These are phyloP conservation scores for Sporothrix curviconia DNA, from an alignment of 2,329 filamentous ascomycete genomes.

Conservation along the genomic window DNA sequence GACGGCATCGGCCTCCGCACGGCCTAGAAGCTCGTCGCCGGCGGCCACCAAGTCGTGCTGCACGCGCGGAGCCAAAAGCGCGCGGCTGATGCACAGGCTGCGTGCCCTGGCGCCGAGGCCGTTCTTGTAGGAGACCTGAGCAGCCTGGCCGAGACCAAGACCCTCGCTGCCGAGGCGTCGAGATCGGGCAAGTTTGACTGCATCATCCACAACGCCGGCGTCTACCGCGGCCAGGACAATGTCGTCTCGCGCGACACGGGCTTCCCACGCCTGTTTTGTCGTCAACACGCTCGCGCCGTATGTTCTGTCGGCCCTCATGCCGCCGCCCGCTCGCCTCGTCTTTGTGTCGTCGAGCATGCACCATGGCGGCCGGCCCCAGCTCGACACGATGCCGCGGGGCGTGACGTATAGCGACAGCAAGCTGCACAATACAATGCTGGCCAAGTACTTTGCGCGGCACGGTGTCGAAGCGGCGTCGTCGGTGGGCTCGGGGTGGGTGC, in stretches of 20 bases:
- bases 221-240: conserved; percentile 34
- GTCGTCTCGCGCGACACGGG: conserved; percentile 27
- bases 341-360: conserved; percentile 49
- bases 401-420: conserved; percentile 47
- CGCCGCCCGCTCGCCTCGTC: conserved; percentile 41
- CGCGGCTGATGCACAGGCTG: conserved; percentile 40
- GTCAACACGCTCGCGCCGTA: conserved; percentile 55
- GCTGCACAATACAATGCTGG: conserved; percentile 49
- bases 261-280: conserved; percentile 42
- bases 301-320: conserved; percentile 45
- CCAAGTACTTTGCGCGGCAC: conserved; percentile 44
- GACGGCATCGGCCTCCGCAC: conserved; percentile 50
- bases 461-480: conserved; percentile 25
- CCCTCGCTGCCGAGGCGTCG: conserved; percentile 41
- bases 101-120: conserved; percentile 43
- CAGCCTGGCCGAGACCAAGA: conserved; percentile 43
- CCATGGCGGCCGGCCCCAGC: conserved; percentile 39
- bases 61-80: conserved; percentile 51
- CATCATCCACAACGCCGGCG: conserved; percentile 52
- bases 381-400: conserved; percentile 27
- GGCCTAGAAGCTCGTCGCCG: conserved; percentile 41
- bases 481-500: conserved; percentile 48
- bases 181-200: conserved; percentile 44
- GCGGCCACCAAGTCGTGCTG: conserved; percentile 49
- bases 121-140: conserved; percentile 49